Conservation (phyloP, 2,329 filamentous ascomycete genomes). For the Apiospora pterosperma region DNA sequence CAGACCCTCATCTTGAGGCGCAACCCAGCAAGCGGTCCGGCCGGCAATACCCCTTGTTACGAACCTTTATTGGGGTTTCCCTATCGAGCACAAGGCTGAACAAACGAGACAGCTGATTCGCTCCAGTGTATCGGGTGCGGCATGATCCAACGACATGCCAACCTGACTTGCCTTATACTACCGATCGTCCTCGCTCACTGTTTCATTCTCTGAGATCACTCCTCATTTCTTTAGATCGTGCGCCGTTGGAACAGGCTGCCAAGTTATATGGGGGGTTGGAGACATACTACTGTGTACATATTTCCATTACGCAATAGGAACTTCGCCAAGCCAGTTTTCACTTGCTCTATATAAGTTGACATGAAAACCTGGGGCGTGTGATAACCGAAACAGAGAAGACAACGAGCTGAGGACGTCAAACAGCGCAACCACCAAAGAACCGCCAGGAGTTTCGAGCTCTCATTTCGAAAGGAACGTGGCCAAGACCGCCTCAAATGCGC, state of each 20-base stretch:
- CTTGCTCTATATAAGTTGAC: too few species aligned
- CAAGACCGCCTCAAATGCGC: not conserved
- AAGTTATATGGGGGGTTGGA: too few species aligned
- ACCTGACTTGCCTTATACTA: not conserved
- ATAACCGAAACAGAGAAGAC: not conserved
- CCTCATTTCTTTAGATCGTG: too few species aligned
- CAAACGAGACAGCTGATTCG: not conserved
- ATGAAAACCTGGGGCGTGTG: too few species aligned
- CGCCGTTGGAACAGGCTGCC: too few species aligned
- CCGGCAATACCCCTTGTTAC: not conserved
- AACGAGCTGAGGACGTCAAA: too few species aligned
- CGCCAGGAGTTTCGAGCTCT: too few species aligned
- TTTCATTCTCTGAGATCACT: too few species aligned
- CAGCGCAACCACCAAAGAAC: not conserved
- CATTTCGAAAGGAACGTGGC: not conserved
- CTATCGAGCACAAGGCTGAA: not conserved
- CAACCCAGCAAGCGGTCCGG: not conserved
- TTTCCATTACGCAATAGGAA: too few species aligned
- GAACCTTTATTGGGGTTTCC: not conserved
- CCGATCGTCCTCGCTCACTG: too few species aligned
- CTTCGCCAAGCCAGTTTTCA: too few species aligned
- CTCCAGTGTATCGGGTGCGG: not conserved
- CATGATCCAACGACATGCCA: not conserved
- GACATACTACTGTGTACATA: too few species aligned
- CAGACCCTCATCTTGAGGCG: not conserved